Evolutionary conservation across 139 green algal species (phyloP).

Genomic region (Marvania coccoides): DNA sequence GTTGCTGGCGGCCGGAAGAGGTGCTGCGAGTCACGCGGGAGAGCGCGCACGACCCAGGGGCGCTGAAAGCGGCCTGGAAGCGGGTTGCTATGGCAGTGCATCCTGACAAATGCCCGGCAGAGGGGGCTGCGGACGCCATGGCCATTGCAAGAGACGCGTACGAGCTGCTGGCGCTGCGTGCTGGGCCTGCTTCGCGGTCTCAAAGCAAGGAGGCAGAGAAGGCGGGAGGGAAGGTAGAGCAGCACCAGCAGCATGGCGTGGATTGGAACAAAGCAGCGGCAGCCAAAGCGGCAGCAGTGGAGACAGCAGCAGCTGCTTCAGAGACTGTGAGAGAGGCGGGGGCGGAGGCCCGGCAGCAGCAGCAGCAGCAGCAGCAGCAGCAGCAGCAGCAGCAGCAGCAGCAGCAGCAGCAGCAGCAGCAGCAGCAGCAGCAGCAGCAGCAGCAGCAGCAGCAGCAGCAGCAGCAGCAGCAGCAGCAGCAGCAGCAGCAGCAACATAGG

Average conservation of each 20-base stretch:
- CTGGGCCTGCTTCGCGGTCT: too few species aligned
- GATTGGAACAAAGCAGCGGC: background rate
- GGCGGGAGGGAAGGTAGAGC: too few species aligned
- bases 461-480: background rate
- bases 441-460: background rate
- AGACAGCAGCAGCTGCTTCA: background rate
- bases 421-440: background rate
- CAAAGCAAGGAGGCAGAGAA: too few species aligned
- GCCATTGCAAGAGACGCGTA: slow-evolving; percentile 8
- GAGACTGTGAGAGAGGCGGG: background rate
- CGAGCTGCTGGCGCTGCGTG: background rate
- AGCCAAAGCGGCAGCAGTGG: background rate
- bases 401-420: too few species aligned
- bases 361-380: background rate
- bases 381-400: background rate
- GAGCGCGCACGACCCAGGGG: background rate
- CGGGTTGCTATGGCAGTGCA: slow-evolving; percentile 14
- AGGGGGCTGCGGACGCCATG: slow-evolving; percentile 13
- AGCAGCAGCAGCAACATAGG: background rate
- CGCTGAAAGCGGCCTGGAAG: slow-evolving; percentile 9
- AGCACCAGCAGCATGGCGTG: background rate
- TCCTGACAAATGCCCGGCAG: slow-evolving; percentile 14
- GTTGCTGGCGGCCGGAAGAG: slow-evolving; percentile 15
- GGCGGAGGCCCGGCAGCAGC: background rate
- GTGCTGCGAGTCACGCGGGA: slow-evolving; percentile 17